A percentile compares a stretch with the other conserved stretches of the same genome.
phyloP scores from a whole-genome alignment of 2,329 filamentous ascomycete species.

The Trichoderma harzianum region DNA sequence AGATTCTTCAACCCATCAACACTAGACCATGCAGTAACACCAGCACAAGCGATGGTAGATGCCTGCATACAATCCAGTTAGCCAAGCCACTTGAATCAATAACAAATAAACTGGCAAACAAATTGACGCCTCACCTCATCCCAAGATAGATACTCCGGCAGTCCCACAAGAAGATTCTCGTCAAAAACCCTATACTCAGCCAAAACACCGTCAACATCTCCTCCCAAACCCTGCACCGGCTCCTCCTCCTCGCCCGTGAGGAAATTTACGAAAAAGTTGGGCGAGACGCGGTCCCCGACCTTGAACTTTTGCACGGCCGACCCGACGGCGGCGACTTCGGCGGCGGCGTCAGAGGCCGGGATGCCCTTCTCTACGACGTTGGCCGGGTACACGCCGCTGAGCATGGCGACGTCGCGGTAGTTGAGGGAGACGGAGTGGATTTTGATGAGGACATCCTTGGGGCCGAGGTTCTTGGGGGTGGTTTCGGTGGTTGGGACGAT shows the following conservation, averaged over 20 bases:
- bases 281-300: slow-evolving; percentile 37
- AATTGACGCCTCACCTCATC: not conserved
- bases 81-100: not conserved
- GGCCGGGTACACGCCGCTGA: slow-evolving; percentile 40
- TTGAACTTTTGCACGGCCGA: slow-evolving; percentile 31
- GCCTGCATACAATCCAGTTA: not conserved
- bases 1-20: not conserved
- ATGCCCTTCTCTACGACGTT: slow-evolving; percentile 34
- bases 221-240: not conserved
- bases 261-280: slow-evolving; percentile 23
- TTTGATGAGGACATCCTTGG: slow-evolving; percentile 27
- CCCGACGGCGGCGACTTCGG: slow-evolving; percentile 39
- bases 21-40: not conserved
- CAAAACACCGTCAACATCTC: not conserved
- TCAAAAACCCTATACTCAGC: not conserved
- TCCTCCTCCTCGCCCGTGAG: not conserved
- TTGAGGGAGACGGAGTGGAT: slow-evolving; percentile 35
- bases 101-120: not conserved
- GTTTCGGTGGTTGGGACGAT: not conserved
- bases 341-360: slow-evolving; percentile 39
- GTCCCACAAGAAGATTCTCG: not conserved
- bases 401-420: slow-evolving; percentile 36
- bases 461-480: not conserved
- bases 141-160: not conserved
- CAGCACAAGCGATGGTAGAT: not conserved